A percentile compares a stretch with the other conserved stretches of the same genome.
These are phyloP conservation scores for Akanthomyces lecanii DNA, from an alignment of 2,329 filamentous ascomycete species.

Conservation along the genomic window DNA sequence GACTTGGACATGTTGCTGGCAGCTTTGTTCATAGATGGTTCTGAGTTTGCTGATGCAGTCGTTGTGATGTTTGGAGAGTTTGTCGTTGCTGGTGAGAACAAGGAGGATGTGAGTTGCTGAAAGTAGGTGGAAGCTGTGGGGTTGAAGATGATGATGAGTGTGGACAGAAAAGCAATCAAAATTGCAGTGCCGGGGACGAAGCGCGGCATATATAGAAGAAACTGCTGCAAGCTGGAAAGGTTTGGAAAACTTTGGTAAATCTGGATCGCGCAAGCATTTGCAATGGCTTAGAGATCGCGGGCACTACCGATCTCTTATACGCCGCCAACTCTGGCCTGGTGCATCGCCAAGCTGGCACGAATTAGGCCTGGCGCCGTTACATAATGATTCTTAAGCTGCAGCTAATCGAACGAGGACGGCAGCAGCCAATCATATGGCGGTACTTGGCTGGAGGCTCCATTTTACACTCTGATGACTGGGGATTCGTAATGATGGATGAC, in stretches of 20 bases:
- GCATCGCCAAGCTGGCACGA: not conserved
- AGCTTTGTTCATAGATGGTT: slow-evolving; percentile 32
- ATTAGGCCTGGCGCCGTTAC: slow-evolving; percentile 13
- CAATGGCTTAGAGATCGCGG: slow-evolving; percentile 17
- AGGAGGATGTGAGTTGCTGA: slow-evolving; percentile 21
- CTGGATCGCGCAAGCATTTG: slow-evolving; percentile 20
- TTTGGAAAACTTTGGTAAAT: slow-evolving; percentile 19
- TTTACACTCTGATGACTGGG: slow-evolving; percentile 4
- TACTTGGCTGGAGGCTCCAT: not conserved
- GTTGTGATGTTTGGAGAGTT: slow-evolving; percentile 13
- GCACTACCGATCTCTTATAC: not conserved
- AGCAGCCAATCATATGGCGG: not conserved
- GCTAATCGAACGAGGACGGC: not conserved
- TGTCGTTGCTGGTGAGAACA: slow-evolving; percentile 13
- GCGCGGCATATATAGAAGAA: slow-evolving; percentile 37
- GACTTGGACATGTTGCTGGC: slow-evolving; percentile 55
- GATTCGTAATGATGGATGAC: slow-evolving; percentile 4
- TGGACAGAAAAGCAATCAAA: slow-evolving; percentile 36
- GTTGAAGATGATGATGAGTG: slow-evolving; percentile 29
- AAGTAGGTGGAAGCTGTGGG: slow-evolving; percentile 24
- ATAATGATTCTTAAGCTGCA: slow-evolving; percentile 15
- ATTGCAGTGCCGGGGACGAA: slow-evolving; percentile 30
- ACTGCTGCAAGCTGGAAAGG: not conserved
- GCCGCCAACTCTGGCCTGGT: not conserved
- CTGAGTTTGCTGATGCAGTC: slow-evolving; percentile 3